Percentiles rank a stretch among this genome's conserved stretches.
Conservation (phyloP, 768 basidiomycete species). For the Lanmaoa rubissima region DNA sequence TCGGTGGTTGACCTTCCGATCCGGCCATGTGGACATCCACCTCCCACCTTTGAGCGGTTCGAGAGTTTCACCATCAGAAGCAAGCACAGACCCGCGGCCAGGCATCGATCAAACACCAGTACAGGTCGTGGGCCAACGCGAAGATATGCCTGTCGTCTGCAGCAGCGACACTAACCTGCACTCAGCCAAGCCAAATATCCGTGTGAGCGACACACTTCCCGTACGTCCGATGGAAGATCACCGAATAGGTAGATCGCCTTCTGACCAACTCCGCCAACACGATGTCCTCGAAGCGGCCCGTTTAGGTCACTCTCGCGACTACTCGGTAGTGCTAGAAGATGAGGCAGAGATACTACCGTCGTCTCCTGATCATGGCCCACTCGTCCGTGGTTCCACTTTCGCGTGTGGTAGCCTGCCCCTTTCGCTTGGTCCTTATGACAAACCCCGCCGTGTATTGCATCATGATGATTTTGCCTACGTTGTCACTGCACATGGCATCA, state of each 20-base stretch:
- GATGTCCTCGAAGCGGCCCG: neutral
- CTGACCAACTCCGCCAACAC: neutral
- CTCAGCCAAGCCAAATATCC: neutral
- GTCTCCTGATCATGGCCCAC: neutral
- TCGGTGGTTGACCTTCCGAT: slow-evolving; percentile 28
- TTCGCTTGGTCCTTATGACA: slow-evolving; percentile 35
- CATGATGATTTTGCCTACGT: slow-evolving; percentile 19
- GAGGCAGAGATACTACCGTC: neutral
- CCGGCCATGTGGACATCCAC: slow-evolving; percentile 21
- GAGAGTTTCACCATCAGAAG: neutral
- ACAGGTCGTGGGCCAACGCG: neutral
- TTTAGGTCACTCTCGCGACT: neutral
- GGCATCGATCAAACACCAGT: neutral
- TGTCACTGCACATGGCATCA: slow-evolving; percentile 40
- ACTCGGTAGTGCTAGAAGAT: neutral
- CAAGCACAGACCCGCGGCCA: neutral
- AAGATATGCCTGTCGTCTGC: neutral
- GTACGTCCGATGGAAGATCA: neutral
- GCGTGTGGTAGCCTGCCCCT: slow-evolving; percentile 7
- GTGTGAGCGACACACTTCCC: neutral
- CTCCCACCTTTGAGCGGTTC: neutral
- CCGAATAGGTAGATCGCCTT: neutral
- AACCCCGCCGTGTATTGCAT: slow-evolving; percentile 38
- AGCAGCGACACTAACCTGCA: neutral
- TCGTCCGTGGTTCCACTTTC: neutral